Evolutionary conservation across 1,284 basidiomycete genomes (phyloP).

Genomic region (Ustilago xerochloae): DNA sequence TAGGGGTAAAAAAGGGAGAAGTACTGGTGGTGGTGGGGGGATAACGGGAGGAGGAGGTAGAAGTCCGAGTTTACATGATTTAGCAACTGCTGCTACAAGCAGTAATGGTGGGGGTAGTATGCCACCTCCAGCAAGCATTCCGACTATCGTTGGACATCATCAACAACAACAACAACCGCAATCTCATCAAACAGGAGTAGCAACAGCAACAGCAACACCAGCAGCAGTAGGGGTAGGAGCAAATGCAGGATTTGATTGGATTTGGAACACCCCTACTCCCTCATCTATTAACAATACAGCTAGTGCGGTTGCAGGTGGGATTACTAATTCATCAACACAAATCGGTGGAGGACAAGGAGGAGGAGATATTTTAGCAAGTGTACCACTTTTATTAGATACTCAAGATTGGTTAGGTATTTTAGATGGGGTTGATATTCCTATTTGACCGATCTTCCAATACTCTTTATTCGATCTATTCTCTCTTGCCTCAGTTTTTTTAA

Average conservation of each 20-base stretch:
- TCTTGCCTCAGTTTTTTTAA: no score
- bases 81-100: constrained; percentile 19
- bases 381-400: constrained; percentile 25
- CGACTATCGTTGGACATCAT: neutral
- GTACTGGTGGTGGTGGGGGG: neutral
- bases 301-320: no score
- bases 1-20: neutral
- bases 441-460: neutral
- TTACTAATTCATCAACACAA: neutral
- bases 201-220: neutral
- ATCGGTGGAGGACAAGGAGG: neutral
- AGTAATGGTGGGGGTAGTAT: neutral
- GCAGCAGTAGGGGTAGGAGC: neutral
- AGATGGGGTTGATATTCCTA: constrained; percentile 31
- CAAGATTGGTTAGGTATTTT: constrained; percentile 36
- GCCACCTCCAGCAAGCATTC: neutral
- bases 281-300: no score
- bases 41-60: neutral
- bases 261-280: no score
- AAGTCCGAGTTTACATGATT: constrained; percentile 26
- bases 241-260: no score
- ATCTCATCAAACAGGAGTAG: neutral
- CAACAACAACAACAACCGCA: neutral
- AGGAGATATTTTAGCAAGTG: constrained; percentile 18
- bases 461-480: no score